Evolutionary conservation across 345 rosid species (phyloP).

Genomic region (Hirschfeldia incana): DNA sequence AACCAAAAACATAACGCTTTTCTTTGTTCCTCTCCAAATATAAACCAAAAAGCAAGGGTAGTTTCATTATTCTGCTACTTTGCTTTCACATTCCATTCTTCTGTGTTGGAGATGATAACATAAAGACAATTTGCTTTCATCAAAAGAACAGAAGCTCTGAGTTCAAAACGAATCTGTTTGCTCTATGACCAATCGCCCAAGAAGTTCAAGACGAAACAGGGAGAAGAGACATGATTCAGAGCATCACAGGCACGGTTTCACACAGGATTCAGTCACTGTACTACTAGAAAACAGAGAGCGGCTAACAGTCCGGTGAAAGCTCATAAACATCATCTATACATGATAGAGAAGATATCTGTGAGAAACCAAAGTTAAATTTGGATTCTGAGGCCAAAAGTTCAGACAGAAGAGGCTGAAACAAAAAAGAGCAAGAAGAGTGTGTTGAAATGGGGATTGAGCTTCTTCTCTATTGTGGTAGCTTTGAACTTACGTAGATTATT

Average conservation of each 20-base stretch:
- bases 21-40: no score
- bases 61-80: no score
- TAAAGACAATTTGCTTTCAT: constrained; percentile 55
- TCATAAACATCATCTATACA: constrained; percentile 41
- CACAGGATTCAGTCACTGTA: constrained; percentile 39
- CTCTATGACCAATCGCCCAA: constrained; percentile 29
- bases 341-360: constrained; percentile 36
- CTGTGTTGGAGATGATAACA: constrained; percentile 48
- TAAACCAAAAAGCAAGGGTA: no score
- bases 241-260: constrained; percentile 50
- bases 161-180: constrained; percentile 56
- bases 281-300: constrained; percentile 47
- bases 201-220: constrained; percentile 54
- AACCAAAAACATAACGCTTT: no score
- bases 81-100: no score
- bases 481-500: no score
- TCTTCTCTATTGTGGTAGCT: constrained; percentile 41
- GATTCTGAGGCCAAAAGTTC: not conserved
- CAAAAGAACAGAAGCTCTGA: constrained; percentile 73
- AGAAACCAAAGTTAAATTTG: constrained; percentile 1
- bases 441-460: constrained; percentile 41
- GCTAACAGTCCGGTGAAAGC: constrained; percentile 17
- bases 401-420: no score
- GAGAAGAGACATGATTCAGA: constrained; percentile 39
- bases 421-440: no score